Evolutionary conservation across 129 eudicot species (phyloP), one percentile per base, ranked within the genome.

Genomic region (Pulicaria dysenterica): DNA sequence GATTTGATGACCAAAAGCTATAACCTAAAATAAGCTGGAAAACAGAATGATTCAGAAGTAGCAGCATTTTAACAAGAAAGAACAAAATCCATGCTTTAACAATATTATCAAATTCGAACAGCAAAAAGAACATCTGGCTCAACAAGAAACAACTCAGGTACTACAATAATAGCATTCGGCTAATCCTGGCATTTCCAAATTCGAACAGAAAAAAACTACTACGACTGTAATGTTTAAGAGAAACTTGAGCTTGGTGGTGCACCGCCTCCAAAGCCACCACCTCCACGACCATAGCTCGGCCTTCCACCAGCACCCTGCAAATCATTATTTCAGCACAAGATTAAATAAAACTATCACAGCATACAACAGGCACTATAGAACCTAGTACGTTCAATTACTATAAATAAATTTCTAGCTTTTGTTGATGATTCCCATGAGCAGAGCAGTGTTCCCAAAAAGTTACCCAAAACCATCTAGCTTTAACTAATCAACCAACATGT

Each of bases 231-330:
- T 4, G 47, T 56, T 54, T 57, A 76, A 63, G 89, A 81, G 62
- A 85, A 78, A 47, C 84, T 85, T 67, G 87, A 90, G 78, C 92
- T 81, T 0, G 96, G 83, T 48, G 98, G 95, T 16, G 95, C 89
- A 62, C 90, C 91, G 16, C 85, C 90, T 55, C 98, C 96, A 53
- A 79, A 89, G 58, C 98, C 88, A 1, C 98, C 98, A 71, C 91
- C 80, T 51, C 98, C 98, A 73, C 98, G 95, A 10, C 98, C 98
- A 79, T 85, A 94, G 43, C 95, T 86, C 40, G 96, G 83, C 62
- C 98, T 85, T 64, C 98, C 89, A 13, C 91, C 91, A 43, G 91
- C 19, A 50, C 97, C 92, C 98, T 86, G 47, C 41, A 59, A 4
- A 56, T 11, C 0, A 24, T 7, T 57, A 43, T 40, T 39, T 19